Evolutionary conservation across 2,329 filamentous ascomycete species (phyloP), one percentile per base, ranked within the genome.

Genomic region (Fusarium sp.): DNA sequence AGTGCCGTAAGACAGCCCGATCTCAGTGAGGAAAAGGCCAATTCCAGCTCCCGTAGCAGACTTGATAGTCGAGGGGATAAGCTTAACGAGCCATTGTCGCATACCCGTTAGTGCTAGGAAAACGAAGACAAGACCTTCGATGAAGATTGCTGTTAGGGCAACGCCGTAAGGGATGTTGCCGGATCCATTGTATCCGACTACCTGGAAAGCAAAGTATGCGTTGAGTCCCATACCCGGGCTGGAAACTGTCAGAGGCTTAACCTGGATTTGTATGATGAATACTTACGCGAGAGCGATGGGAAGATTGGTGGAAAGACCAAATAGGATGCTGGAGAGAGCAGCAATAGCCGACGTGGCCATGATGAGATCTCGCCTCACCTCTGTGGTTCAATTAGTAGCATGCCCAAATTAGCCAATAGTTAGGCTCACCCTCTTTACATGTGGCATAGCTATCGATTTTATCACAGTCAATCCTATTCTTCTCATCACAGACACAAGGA

Each of bases 11-110:
- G 90, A 92, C 35, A 91, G 81, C 3, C 89, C 89, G 65, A 91
- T 91, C 43, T 91, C 80, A 5, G 89, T 89, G 19, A 93, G 83
- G 72, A 94, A 95, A 2, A 95, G 82, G 20, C 92, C 92, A 65
- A 95, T 94, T 49, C 92, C 92, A 44, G 91, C 91, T 60, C 91
- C 91, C 10, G 90, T 93, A 7, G 92, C 92, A 46, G 94, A 88
- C 77, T 95, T 95, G 79, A 95, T 92, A 40, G 89, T 92, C 24
- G 87, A 85, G 1, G 92, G 92, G 61, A 95, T 92, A 24, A 90
- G 87, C 66, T 92, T 87, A 14, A 92, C 92, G 20, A 95, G 85
- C 92, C 92, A 95, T 77, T 95, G 92, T 17, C 92, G 89, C 80
- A 95, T 86, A n/a, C 92, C 92, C 30, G 93, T 83, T 24, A 94